phyloP scores from a whole-genome alignment of 2,329 filamentous ascomycete species.

The Phialemonium atrogriseum region DNA sequence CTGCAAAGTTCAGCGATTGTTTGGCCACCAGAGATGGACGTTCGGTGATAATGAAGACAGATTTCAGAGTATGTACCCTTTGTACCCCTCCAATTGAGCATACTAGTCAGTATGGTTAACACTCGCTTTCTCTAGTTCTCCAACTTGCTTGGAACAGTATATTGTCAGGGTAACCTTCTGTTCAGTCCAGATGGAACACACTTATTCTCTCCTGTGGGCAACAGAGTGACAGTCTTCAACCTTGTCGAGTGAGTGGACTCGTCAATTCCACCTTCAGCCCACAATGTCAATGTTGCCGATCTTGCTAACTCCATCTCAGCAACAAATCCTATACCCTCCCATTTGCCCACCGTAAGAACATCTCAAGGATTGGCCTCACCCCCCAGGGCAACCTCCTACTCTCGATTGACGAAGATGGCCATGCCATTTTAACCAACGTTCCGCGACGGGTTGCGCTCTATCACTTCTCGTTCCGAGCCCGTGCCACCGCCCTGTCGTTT shows the following conservation, averaged over 20 bases:
- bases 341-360: constrained; percentile 91
- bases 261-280: not conserved
- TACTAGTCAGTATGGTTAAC: constrained; percentile 6
- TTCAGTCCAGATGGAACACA: constrained; percentile 95
- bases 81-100: too few relatives aligned
- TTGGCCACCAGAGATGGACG: not conserved
- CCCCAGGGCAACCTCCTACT: constrained; percentile 88
- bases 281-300: not conserved
- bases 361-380: constrained; percentile 77
- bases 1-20: not conserved
- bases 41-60: constrained; percentile 80
- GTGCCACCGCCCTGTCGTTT: constrained; percentile 77
- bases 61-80: constrained; percentile 69
- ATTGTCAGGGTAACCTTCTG: constrained; percentile 93
- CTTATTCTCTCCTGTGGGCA: constrained; percentile 92
- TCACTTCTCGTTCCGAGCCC: constrained; percentile 88
- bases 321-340: constrained; percentile 83
- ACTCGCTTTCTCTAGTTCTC: constrained; percentile 61
- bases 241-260: constrained; percentile 67
- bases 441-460: constrained; percentile 79
- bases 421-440: constrained; percentile 87
- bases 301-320: constrained; percentile 37
- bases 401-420: constrained; percentile 88
- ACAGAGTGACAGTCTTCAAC: constrained; percentile 92
- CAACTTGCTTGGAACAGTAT: constrained; percentile 95